Conservation (phyloP, 371 early-diverging fungal species). For the Circinella umbellata region DNA sequence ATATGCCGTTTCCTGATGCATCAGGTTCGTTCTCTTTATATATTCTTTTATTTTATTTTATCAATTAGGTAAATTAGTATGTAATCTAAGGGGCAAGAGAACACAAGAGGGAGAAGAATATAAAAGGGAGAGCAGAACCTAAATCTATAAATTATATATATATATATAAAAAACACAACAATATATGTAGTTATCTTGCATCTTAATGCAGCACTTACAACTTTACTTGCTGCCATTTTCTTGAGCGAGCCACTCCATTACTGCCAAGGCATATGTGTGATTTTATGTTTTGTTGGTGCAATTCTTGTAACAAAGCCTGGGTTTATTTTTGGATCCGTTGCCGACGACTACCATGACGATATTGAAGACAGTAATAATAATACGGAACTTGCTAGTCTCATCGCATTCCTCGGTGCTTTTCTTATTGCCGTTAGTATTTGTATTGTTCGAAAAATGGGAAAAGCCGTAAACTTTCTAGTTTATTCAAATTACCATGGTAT, state of each 20-base stretch:
- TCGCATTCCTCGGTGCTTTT: conserved; percentile 59
- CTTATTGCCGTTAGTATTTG: conserved; percentile 41
- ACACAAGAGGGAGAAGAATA: too few species aligned
- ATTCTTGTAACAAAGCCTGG: conserved; percentile 66
- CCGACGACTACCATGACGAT: too few species aligned
- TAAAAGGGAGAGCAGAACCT: too few species aligned
- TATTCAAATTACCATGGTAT: conserved; percentile 81
- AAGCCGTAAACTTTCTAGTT: conserved; percentile 65
- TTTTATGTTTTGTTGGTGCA: conserved; percentile 66
- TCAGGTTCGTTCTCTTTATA: conserved; percentile 44
- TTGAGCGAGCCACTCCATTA: conserved; percentile 65
- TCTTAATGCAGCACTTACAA: conserved; percentile 76
- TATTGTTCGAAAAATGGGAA: conserved; percentile 70
- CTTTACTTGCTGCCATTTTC: conserved; percentile 61
- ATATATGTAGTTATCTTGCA: conserved; percentile 64
- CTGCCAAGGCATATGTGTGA: conserved; percentile 58
- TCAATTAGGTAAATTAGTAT: too few species aligned
- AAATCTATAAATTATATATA: too few species aligned
- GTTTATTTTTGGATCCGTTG: conserved; percentile 45
- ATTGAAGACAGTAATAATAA: not conserved
- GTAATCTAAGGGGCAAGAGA: too few species aligned
- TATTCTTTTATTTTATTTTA: too few species aligned
- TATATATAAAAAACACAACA: too few species aligned
- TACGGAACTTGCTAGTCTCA: conserved; percentile 40
- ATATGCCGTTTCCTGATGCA: conserved; percentile 76